Base-by-base conservation (phyloP, 2,329 filamentous ascomycete species). In the Tolypocladium paradoxum region DNA sequence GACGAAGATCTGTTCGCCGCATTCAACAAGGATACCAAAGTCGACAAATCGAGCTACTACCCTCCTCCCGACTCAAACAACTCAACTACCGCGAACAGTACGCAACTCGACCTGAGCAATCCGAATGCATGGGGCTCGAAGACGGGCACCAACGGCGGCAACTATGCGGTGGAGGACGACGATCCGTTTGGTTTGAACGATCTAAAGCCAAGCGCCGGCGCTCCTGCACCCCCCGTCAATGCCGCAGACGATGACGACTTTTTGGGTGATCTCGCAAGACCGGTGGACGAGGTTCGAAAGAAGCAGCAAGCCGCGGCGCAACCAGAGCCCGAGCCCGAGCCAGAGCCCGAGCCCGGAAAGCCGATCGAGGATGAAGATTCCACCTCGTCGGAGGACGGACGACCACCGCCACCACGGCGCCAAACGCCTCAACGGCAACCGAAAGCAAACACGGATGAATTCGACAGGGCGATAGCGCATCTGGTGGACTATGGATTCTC, bases 401-500 rank as follows among this genome's bases (percentile, higher is more conserved):
- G 53, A 6, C 53, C 54, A 31, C 58, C 59, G 4, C 53, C 54
- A 29, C 58, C 58, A 11, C 56, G 52, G 20, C 56, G 61, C 29
- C 61, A 57, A 34, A 62, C 56, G 46, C 27, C 54, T 14, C 59
- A 62, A 47, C 60, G 62, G 46, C 56, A 55, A 14, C 58, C 62
- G 6, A 62, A 55, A 43, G 55, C 61, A 20, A 63, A 60, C 37
- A 63, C 68, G 59, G 68, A 74, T 55, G 58, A 70, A 1, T 84
- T 86, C 54, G 90, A 96, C 63, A 82, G 81, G 59, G 88, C 90
- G 11, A 81, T 97, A 29, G 89, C 88, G 11, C 90, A 97, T 66
- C 73, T 99, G 29, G 83, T 96, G 3, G 92, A 96, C 60, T 97
- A 97, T 82, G 93, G 93, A 0, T 99, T 99, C 61, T 83, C 89